Evolutionary conservation across 805 yeast species (phyloP), one percentile per base, ranked within the genome.

Genomic region (Pichia paraexigua): DNA sequence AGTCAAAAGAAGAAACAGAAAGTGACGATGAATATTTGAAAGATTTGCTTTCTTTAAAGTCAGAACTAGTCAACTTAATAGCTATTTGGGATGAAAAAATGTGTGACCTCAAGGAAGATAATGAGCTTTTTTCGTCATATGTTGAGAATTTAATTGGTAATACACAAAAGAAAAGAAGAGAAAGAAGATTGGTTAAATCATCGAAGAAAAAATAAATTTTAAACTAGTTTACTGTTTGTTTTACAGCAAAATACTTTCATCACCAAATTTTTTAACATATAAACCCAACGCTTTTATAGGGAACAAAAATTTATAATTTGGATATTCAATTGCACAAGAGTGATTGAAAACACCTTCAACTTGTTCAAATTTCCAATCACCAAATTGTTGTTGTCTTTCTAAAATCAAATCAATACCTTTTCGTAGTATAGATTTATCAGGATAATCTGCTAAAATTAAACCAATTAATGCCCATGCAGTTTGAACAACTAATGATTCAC

Each of bases 331-430:
- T 2, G 94, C 96, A 71, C 71, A 76, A 0, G 89, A 81, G 63
- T 94, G 97, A 66, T 94, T 94, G 75, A 94, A 94, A 0, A 94
- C 97, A 44, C 99, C 99, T 68, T 92, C 98, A 27, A 87, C 82
- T 30, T 80, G 85, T 60, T 92, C 96, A 60, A 78, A 82, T 51
- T 75, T 71, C 89, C 95, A 94, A 56, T 88, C 94, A 2, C 99
- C 99, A 27, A 82, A 79, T 0, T 71, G 60, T 39, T 74, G 64
- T 63, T 94, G 99, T 56, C 87, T 73, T 1, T 70, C 60, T 73
- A 87, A 78, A 46, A 94, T 61, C 32, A 89, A 68, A 41, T 69
- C 58, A 12, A 88, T 72, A 8, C 91, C 99, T 27, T 69, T 67
- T 18, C 75, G 76, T 24, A 94, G 79, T 1, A 85, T 79, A 6